Percentiles rank a stretch among this genome's conserved stretches.
Conservation (phyloP, 345 rosid species). For the Dimocarpus longan region DNA sequence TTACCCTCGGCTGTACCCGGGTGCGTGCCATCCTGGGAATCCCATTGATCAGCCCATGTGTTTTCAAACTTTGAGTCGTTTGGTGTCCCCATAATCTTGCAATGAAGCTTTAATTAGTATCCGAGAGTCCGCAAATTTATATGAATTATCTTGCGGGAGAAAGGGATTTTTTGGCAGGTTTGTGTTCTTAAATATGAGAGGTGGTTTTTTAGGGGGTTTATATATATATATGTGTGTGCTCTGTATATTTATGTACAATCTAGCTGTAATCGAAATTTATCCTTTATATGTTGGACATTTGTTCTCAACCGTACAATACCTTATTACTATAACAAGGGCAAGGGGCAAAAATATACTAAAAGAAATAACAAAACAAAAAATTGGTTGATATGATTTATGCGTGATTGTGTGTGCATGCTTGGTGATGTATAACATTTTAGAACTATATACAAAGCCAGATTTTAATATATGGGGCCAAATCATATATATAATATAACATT, state of each 20-base stretch:
- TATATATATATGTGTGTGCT: neutral
- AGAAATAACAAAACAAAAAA: neutral
- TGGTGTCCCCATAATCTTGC: slow-evolving; percentile 21
- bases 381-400: too few species aligned
- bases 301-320: neutral
- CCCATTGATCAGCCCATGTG: slow-evolving; percentile 43
- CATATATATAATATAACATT: too few species aligned
- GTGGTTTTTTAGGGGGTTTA: neutral
- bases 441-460: too few species aligned
- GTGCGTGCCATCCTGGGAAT: neutral
- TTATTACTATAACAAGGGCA: neutral
- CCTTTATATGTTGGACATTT: neutral
- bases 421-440: too few species aligned
- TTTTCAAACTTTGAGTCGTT: slow-evolving; percentile 23
- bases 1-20: neutral
- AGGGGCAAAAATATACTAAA: too few species aligned
- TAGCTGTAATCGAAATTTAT: neutral
- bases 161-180: neutral
- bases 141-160: neutral
- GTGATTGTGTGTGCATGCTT: too few species aligned
- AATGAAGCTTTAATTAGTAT: neutral
- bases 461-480: too few species aligned
- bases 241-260: neutral
- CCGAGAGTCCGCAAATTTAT: neutral
- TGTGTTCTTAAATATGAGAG: neutral